A percentile compares a stretch with the other conserved stretches of the same genome.
phyloP scores from a whole-genome alignment of 169 alveolate genomes.

The Plasmodium falciparum region DNA sequence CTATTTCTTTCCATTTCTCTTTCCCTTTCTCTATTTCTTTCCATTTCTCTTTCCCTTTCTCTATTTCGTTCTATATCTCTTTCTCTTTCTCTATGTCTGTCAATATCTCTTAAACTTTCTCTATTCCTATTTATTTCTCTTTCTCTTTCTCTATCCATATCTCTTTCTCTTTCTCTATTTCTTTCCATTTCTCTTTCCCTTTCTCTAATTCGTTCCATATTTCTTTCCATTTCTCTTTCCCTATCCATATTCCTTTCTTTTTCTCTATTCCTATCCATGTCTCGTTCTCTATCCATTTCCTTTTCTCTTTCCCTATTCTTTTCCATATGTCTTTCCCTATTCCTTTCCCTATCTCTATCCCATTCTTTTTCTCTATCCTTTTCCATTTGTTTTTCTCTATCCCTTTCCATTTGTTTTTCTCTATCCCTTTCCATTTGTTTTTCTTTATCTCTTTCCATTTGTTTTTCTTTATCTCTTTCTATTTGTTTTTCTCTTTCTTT shows the following conservation, averaged over 20 bases:
- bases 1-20: not conserved
- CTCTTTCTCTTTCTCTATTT: slow-evolving; percentile 13
- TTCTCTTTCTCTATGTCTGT: slow-evolving; percentile 14
- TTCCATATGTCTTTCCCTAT: slow-evolving; percentile 7
- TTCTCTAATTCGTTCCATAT: not conserved
- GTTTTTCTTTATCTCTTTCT: not conserved
- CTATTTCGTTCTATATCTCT: not conserved
- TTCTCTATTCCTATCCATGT: slow-evolving; percentile 7
- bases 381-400: slow-evolving; percentile 8
- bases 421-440: slow-evolving; percentile 3
- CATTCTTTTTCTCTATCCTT: slow-evolving; percentile 4
- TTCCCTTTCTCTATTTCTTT: not conserved
- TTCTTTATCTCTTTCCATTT: not conserved
- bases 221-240: slow-evolving; percentile 27
- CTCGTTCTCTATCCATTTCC: slow-evolving; percentile 18
- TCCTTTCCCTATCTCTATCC: slow-evolving; percentile 23
- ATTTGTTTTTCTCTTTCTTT: no score
- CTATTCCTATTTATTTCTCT: slow-evolving; percentile 13
- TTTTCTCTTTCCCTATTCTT: slow-evolving; percentile 17
- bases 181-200: slow-evolving; percentile 28
- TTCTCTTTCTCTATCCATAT: not conserved
- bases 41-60: slow-evolving; percentile 20
- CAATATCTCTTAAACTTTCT: slow-evolving; percentile 5
- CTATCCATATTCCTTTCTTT: slow-evolving; percentile 12
- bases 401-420: slow-evolving; percentile 10